Conservation (phyloP, 805 yeast species). For the Myxozyma monticola region DNA sequence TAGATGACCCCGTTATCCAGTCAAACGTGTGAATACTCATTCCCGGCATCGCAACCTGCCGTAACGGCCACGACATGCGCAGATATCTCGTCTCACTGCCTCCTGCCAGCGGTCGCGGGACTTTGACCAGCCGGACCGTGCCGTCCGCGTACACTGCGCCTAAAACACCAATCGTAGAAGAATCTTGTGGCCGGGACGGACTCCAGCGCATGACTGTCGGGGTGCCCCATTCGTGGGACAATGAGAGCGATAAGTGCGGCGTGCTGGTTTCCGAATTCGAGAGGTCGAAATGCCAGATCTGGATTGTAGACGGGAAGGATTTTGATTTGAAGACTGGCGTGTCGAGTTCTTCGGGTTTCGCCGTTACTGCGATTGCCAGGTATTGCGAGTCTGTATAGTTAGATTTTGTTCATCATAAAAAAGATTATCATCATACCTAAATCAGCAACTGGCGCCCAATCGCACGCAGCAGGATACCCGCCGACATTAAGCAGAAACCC, state of each 20-base stretch:
- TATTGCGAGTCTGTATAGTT: slow-evolving; percentile 10
- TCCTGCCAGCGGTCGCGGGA: slow-evolving; percentile 3
- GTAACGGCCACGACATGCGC: slow-evolving; percentile 3
- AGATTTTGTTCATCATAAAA: not conserved
- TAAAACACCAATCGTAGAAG: slow-evolving; percentile 5
- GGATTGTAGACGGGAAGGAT: slow-evolving; percentile 15
- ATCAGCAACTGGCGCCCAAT: slow-evolving; percentile 24
- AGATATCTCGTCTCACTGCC: not conserved
- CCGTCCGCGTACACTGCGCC: slow-evolving; percentile 29
- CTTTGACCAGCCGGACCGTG: slow-evolving; percentile 16
- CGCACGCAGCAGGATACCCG: slow-evolving; percentile 22
- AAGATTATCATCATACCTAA: slow-evolving; percentile 2
- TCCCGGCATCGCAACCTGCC: slow-evolving; percentile 14
- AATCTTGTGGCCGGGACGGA: slow-evolving; percentile 4
- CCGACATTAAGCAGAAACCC: slow-evolving; percentile 18
- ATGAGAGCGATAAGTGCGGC: slow-evolving; percentile 7
- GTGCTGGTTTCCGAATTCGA: not conserved
- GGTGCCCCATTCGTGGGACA: slow-evolving; percentile 29
- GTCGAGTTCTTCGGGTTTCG: slow-evolving; percentile 11
- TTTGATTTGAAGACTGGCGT: slow-evolving; percentile 1
- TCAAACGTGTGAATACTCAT: slow-evolving; percentile 16
- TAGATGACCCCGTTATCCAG: slow-evolving; percentile 17
- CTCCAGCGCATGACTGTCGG: slow-evolving; percentile 26
- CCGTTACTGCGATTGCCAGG: slow-evolving; percentile 16
- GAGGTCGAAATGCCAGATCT: slow-evolving; percentile 23